phyloP scores from a whole-genome alignment of 768 basidiomycete genomes.

The Tricholoma bakamatsutake region DNA sequence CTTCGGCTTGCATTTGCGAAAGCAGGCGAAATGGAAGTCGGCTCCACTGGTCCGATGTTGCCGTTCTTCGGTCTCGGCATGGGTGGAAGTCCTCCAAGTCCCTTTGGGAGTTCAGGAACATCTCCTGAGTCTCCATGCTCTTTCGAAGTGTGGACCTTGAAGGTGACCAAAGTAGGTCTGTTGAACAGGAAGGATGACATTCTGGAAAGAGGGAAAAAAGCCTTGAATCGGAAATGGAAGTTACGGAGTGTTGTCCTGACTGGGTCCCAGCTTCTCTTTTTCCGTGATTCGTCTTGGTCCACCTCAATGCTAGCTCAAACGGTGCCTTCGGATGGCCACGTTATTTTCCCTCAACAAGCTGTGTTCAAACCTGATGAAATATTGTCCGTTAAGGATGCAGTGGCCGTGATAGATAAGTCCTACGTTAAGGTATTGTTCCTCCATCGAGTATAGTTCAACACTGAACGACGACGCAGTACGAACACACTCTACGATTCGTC shows the following conservation, averaged over 20 bases:
- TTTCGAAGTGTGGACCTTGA: conserved; percentile 43
- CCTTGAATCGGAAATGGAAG: conserved; percentile 81
- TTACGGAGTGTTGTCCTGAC: conserved; percentile 82
- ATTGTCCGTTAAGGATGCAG: conserved; percentile 65
- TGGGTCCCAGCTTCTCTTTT: conserved; percentile 86
- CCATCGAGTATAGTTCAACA: neutral
- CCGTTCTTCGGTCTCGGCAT: conserved; percentile 33
- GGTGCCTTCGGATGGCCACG: conserved; percentile 26
- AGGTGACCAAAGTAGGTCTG: conserved; percentile 74
- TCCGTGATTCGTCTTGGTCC: conserved; percentile 65
- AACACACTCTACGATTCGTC: conserved; percentile 71
- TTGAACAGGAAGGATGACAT: conserved; percentile 80
- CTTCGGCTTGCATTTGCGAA: conserved; percentile 60
- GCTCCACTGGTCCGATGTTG: conserved; percentile 29
- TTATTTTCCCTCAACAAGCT: conserved; percentile 30
- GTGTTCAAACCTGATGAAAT: conserved; percentile 80
- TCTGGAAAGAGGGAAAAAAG: conserved; percentile 69
- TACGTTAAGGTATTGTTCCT: conserved; percentile 61
- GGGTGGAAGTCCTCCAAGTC: conserved; percentile 23
- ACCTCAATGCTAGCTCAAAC: conserved; percentile 38
- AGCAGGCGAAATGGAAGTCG: conserved; percentile 54
- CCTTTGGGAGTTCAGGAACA: conserved; percentile 19
- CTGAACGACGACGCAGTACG: conserved; percentile 37
- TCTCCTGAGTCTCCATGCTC: conserved; percentile 18
- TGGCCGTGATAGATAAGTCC: conserved; percentile 76